These are phyloP conservation scores for Sarocladiaceae sp. DNA, from an alignment of 2,329 filamentous ascomycete genomes.

Conservation along the genomic window DNA sequence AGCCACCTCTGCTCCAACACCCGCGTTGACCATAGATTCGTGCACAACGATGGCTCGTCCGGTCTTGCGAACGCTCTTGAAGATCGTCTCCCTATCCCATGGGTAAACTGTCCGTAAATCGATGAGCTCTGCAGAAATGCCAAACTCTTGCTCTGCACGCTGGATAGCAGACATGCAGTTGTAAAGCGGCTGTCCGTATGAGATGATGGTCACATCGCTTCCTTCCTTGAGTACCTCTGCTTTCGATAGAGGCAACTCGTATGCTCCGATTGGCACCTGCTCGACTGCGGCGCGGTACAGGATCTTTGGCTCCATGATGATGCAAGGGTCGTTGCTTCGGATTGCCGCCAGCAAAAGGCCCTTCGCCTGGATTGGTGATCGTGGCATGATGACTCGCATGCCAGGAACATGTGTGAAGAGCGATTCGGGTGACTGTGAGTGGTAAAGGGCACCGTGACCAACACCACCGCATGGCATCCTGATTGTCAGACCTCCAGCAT, in stretches of 20 bases:
- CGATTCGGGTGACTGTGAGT: constrained; percentile 84
- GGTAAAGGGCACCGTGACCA: constrained; percentile 82
- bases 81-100: constrained; percentile 79
- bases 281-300: constrained; percentile 89
- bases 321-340: constrained; percentile 76
- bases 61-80: constrained; percentile 82
- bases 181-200: constrained; percentile 87
- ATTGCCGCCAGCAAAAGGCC: constrained; percentile 76
- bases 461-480: constrained; percentile 89
- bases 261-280: constrained; percentile 77
- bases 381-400: constrained; percentile 77
- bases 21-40: constrained; percentile 87
- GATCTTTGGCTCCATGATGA: constrained; percentile 94
- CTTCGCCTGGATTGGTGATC: constrained; percentile 84
- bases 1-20: constrained; percentile 84
- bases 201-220: constrained; percentile 76
- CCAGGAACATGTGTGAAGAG: constrained; percentile 88
- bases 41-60: constrained; percentile 85
- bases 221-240: constrained; percentile 81
- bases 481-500: constrained; percentile 76
- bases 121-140: constrained; percentile 75
- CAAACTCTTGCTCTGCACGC: constrained; percentile 70
- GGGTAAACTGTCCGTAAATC: constrained; percentile 87
- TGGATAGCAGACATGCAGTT: constrained; percentile 74
- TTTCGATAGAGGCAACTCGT: constrained; percentile 79